phyloP scores from a whole-genome alignment of 768 basidiomycete species.

The Cystofilobasidium capitatum region DNA sequence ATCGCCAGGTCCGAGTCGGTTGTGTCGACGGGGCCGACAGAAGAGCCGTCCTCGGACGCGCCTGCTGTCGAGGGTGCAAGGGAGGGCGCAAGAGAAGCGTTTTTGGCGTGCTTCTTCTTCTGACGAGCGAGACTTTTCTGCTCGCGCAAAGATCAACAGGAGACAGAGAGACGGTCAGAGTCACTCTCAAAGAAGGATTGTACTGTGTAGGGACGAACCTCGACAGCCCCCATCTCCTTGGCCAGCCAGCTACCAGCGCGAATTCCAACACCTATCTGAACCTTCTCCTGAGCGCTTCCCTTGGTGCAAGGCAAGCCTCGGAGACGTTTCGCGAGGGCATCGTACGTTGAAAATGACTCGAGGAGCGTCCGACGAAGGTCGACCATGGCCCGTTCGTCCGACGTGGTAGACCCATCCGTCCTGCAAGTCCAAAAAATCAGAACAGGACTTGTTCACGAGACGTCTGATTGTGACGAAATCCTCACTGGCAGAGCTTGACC shows the following conservation, averaged over 20 bases:
- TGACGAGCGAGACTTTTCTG: constrained; percentile 5
- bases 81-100: background rate
- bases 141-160: background rate
- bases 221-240: constrained; percentile 79
- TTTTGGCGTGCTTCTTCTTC: constrained; percentile 14
- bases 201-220: constrained; percentile 44
- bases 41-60: constrained; percentile 11
- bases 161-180: background rate
- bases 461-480: background rate
- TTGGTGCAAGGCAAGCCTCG: constrained; percentile 56
- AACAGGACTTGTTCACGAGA: background rate
- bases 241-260: constrained; percentile 72
- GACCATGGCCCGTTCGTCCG: background rate
- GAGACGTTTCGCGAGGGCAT: constrained; percentile 76
- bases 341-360: constrained; percentile 78
- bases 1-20: constrained; percentile 60
- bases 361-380: constrained; percentile 64
- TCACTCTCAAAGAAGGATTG: background rate
- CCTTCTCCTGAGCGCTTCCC: constrained; percentile 61
- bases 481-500: constrained; percentile 17
- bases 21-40: background rate
- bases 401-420: background rate
- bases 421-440: background rate
- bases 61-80: too few species aligned
- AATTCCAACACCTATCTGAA: constrained; percentile 70